These are phyloP conservation scores for Incumbomyces delicatus DNA, from an alignment of 2,329 filamentous ascomycete genomes.

Conservation along the genomic window DNA sequence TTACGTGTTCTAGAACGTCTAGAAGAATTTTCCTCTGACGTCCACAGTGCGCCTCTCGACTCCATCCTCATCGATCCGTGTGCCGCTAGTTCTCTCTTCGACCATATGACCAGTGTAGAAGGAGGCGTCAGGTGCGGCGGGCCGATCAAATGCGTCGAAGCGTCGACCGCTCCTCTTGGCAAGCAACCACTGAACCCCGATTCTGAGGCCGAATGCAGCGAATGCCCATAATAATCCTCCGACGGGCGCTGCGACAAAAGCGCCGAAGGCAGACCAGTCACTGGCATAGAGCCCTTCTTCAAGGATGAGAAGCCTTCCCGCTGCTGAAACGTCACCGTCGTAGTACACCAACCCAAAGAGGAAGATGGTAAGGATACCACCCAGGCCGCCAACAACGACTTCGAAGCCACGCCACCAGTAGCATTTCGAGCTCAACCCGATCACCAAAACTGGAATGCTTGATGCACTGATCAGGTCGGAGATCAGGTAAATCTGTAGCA, in stretches of 20 bases:
- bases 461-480: slow-evolving; percentile 69
- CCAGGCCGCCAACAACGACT: slow-evolving; percentile 66
- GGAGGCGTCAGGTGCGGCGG: slow-evolving; percentile 19
- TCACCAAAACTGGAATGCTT: slow-evolving; percentile 61
- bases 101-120: slow-evolving; percentile 16
- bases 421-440: slow-evolving; percentile 56
- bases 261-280: slow-evolving; percentile 73
- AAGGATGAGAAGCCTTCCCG: slow-evolving; percentile 60
- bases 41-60: slow-evolving; percentile 17
- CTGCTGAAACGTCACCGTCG: slow-evolving; percentile 48
- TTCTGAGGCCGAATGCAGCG: slow-evolving; percentile 50
- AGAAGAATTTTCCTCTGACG: slow-evolving; percentile 22
- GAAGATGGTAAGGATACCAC: slow-evolving; percentile 70
- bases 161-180: slow-evolving; percentile 50
- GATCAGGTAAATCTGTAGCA: slow-evolving; percentile 74
- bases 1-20: neutral
- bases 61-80: slow-evolving; percentile 13
- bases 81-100: slow-evolving; percentile 9
- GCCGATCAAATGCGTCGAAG: slow-evolving; percentile 60
- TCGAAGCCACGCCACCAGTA: slow-evolving; percentile 76
- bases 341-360: slow-evolving; percentile 74
- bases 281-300: slow-evolving; percentile 63
- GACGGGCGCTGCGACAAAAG: slow-evolving; percentile 69
- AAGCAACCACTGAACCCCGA: slow-evolving; percentile 48
- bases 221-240: slow-evolving; percentile 65